phyloP scores from a whole-genome alignment of 352 stramenopile species.

The Phytophthora aleatoria region DNA sequence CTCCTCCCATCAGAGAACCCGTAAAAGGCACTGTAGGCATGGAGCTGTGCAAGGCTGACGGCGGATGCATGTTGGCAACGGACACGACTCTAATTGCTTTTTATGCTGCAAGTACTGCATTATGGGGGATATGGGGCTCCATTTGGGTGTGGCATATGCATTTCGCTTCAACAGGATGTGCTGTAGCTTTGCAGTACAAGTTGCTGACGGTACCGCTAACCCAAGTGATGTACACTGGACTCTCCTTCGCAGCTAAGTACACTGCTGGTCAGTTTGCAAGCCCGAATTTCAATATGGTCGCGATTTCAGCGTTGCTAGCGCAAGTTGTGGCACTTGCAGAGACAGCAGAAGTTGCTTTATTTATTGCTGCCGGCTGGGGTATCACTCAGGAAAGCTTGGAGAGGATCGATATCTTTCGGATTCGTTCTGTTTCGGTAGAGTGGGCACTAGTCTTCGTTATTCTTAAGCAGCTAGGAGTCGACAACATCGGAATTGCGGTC shows the following conservation, averaged over 20 bases:
- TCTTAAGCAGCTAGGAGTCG: slow-evolving; percentile 46
- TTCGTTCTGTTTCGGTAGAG: slow-evolving; percentile 49
- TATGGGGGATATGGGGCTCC: slow-evolving; percentile 35
- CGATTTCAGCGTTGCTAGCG: slow-evolving; percentile 42
- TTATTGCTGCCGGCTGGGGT: slow-evolving; percentile 65
- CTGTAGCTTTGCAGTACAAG: slow-evolving; percentile 50
- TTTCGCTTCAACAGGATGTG: slow-evolving; percentile 33
- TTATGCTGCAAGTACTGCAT: slow-evolving; percentile 39
- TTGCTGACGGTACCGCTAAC: slow-evolving; percentile 46
- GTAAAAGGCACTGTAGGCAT: slow-evolving; percentile 48
- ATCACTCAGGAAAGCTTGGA: slow-evolving; percentile 53
- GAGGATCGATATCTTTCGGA: slow-evolving; percentile 46
- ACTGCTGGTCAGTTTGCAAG: slow-evolving; percentile 35
- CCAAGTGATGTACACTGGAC: slow-evolving; percentile 35
- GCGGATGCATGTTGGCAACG: slow-evolving; percentile 37
- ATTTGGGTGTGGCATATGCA: slow-evolving; percentile 50
- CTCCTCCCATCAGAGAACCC: slow-evolving; percentile 15
- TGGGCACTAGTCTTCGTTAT: slow-evolving; percentile 52
- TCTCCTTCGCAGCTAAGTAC: slow-evolving; percentile 43
- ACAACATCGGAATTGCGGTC: slow-evolving; percentile 49
- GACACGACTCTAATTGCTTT: slow-evolving; percentile 26
- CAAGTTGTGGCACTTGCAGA: slow-evolving; percentile 44
- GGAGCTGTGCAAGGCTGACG: slow-evolving; percentile 49
- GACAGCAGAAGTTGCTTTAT: slow-evolving; percentile 47
- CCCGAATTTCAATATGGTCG: slow-evolving; percentile 39